Base-by-base conservation (phyloP, 164 flowering plant species). In the Chimonanthus praecox region DNA sequence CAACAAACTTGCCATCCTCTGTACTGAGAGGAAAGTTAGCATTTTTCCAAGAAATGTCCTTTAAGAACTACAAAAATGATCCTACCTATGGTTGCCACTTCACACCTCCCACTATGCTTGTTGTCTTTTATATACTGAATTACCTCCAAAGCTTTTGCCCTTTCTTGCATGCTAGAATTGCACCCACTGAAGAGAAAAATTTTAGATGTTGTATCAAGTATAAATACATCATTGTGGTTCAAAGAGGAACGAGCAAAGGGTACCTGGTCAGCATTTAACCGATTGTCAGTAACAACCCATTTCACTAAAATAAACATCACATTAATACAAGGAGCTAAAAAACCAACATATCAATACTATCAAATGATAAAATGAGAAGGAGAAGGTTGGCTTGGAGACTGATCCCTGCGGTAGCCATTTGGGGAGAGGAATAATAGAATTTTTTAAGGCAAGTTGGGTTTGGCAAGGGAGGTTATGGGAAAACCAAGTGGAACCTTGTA, bases 1-100 rank as follows among this genome's bases (percentile, higher is more conserved):
- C 88, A 70, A 87, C 87, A 76, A 90, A 83, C 78, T 88, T 88
- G 13, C 94, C 94, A 84, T 88, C 94, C 85, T 88, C 94, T 90
- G 75, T 71, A 82, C 21, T 49, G 75, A 68, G 9, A 33, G 13
- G 74, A 68, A 50, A 71, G 67, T 76, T 63, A 77, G 21, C 6
- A 76, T 68, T 21, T 66, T 60, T n/a, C 20, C 15, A 44, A 68
- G 47, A 49, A n/a, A 7, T 18, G 13, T 49, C 45, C 70, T 18
- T 66, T 68, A 33, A 68, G 47, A 68, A 68, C 21, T n/a, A 69
- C n/a, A 58, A 62, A 33, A 43, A 47, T 45, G 74, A 62, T 47
- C 82, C 54, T 60, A 88, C 94, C 94, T 75, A 89, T 78, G 68
- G 90, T 78, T 44, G 87, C 89, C 78, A 89, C 81, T 21, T 85